Conservation (phyloP, 2,329 filamentous ascomycete species). For the Aspergillus ochraceus region DNA sequence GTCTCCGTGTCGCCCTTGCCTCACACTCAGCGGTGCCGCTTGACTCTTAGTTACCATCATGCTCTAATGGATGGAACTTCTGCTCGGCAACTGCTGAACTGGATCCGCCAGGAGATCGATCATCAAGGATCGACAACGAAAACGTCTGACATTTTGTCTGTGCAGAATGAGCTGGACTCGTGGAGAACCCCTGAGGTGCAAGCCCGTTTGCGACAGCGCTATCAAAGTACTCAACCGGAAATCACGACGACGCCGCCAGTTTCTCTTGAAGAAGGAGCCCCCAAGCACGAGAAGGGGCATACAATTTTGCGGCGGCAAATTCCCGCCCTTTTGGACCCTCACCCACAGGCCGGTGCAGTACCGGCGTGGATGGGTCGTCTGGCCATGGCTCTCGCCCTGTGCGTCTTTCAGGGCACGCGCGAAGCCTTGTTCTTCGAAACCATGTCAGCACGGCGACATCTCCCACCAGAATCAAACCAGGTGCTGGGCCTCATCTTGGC, state of each 20-base stretch:
- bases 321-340: background rate
- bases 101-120: background rate
- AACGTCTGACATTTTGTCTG: background rate
- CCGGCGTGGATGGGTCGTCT: background rate
- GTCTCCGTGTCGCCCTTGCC: background rate
- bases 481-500: background rate
- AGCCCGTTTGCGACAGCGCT: background rate
- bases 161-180: background rate
- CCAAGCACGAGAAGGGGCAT: background rate
- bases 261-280: background rate
- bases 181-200: background rate
- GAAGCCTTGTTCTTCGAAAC: conserved; percentile 2
- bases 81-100: background rate
- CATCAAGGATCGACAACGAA: background rate
- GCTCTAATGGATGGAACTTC: conserved; percentile 2
- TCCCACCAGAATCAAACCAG: background rate
- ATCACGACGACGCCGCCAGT: background rate
- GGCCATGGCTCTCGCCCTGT: background rate
- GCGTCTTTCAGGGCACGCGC: background rate
- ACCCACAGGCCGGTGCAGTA: background rate
- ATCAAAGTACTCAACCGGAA: background rate
- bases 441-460: background rate
- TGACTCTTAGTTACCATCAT: conserved; percentile 7
- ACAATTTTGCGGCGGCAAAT: background rate
- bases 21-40: background rate